Percentiles rank a stretch among this genome's conserved stretches.
phyloP scores from a whole-genome alignment of 306 rosid species.

The Argentina anserina region DNA sequence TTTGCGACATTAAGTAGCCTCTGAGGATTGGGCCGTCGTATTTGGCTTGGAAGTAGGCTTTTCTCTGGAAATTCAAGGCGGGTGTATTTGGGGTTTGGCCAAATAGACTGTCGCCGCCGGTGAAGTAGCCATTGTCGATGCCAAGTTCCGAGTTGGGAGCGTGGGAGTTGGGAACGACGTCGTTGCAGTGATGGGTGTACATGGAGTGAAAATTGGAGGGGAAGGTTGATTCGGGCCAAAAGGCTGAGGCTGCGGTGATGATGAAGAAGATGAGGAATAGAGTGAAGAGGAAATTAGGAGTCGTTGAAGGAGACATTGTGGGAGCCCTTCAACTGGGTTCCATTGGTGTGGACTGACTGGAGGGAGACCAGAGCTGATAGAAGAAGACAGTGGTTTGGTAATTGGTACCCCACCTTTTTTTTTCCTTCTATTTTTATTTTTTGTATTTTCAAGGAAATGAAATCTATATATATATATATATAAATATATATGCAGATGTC shows the following conservation, averaged over 20 bases:
- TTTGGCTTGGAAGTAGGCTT: constrained; percentile 4
- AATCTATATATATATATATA: too few species aligned
- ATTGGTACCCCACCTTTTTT: too few species aligned
- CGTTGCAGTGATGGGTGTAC: constrained; percentile 47
- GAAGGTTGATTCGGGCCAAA: background rate
- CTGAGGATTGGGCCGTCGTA: constrained; percentile 8
- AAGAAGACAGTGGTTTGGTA: too few species aligned
- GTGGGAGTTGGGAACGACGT: constrained; percentile 38
- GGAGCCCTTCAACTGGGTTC: too few species aligned
- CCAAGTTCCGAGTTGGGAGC: background rate
- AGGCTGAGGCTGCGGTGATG: background rate
- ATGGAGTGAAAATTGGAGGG: constrained; percentile 10
- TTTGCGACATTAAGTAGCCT: constrained; percentile 33
- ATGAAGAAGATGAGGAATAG: constrained; percentile 5
- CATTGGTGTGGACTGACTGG: too few species aligned
- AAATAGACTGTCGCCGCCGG: constrained; percentile 56
- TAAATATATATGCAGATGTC: too few species aligned
- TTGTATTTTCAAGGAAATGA: too few species aligned
- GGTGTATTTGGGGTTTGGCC: constrained; percentile 13
- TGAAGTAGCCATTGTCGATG: constrained; percentile 50
- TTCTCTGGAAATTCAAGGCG: background rate
- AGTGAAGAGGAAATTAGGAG: background rate
- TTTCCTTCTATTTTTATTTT: too few species aligned
- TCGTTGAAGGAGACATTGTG: too few species aligned
- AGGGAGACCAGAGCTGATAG: too few species aligned